Conservation (phyloP, 2,329 filamentous ascomycete genomes). For the Xenosphaeropsis pyriputrescens region DNA sequence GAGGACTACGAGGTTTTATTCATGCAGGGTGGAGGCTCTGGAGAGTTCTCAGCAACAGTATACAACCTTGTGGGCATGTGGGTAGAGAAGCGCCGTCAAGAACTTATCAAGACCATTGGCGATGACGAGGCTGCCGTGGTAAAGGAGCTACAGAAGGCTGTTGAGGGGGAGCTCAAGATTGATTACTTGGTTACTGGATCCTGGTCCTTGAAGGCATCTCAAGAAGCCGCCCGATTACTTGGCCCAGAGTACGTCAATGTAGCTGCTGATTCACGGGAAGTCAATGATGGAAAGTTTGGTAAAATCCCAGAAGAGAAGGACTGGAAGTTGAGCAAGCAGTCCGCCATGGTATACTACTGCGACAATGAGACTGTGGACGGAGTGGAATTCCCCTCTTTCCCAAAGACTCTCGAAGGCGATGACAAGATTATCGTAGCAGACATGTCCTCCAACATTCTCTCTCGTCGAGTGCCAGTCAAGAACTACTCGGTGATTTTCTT, state of each 20-base stretch:
- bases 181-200: constrained; percentile 84
- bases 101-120: constrained; percentile 40
- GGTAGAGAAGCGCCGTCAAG: constrained; percentile 54
- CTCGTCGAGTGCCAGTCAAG: constrained; percentile 57
- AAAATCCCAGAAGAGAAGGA: constrained; percentile 62
- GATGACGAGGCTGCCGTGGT: constrained; percentile 36
- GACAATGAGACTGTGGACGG: constrained; percentile 93
- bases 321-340: constrained; percentile 54
- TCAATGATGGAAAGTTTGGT: constrained; percentile 71
- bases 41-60: constrained; percentile 69
- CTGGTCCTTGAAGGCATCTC: constrained; percentile 80
- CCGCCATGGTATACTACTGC: constrained; percentile 72
- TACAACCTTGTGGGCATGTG: constrained; percentile 78
- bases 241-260: constrained; percentile 72
- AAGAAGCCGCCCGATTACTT: constrained; percentile 66
- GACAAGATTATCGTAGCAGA: constrained; percentile 73
- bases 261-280: constrained; percentile 49
- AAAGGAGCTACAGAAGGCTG: constrained; percentile 42
- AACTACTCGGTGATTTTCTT: constrained; percentile 83
- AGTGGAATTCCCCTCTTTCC: constrained; percentile 72
- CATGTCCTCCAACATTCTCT: constrained; percentile 91
- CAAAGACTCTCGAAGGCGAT: constrained; percentile 42
- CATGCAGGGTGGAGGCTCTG: constrained; percentile 75
- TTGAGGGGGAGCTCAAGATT: constrained; percentile 58
- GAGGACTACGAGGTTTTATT: constrained; percentile 79